A percentile compares a stretch with the other conserved stretches of the same genome.
Evolutionary conservation across 1,139 yeast species (phyloP).

Genomic region (Yamadazyma atlantica): DNA sequence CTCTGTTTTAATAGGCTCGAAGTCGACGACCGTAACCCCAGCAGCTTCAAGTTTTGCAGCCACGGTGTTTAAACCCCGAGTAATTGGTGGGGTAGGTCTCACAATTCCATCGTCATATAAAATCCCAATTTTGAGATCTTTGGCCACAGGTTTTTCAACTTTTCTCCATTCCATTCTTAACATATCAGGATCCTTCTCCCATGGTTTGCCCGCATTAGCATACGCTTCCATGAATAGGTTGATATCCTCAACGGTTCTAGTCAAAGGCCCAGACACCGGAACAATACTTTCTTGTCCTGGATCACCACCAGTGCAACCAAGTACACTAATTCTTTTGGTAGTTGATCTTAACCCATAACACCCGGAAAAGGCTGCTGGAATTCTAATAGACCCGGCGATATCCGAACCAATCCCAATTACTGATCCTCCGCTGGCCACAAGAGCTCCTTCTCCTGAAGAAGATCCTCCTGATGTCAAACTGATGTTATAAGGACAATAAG

Average conservation of each 20-base stretch:
- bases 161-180: slow-evolving; percentile 17
- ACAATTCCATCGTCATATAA: slow-evolving; percentile 3
- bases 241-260: slow-evolving; percentile 59
- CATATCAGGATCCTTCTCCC: slow-evolving; percentile 18
- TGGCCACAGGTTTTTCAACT: slow-evolving; percentile 21
- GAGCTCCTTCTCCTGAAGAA: slow-evolving; percentile 73
- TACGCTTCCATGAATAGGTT: slow-evolving; percentile 40
- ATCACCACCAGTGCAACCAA: slow-evolving; percentile 51
- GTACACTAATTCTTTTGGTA: slow-evolving; percentile 52
- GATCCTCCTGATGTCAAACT: slow-evolving; percentile 54
- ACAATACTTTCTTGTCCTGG: slow-evolving; percentile 55
- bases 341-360: slow-evolving; percentile 67
- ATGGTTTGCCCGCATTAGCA: slow-evolving; percentile 16
- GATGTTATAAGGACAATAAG: slow-evolving; percentile 36
- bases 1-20: slow-evolving; percentile 30
- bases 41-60: neutral
- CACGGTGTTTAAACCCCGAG: slow-evolving; percentile 5
- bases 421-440: slow-evolving; percentile 61
- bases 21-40: slow-evolving; percentile 16
- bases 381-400: slow-evolving; percentile 73
- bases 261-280: slow-evolving; percentile 60
- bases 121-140: slow-evolving; percentile 9
- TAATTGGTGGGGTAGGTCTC: slow-evolving; percentile 8
- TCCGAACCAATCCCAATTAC: slow-evolving; percentile 70
- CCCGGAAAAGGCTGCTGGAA: slow-evolving; percentile 70